Base-by-base conservation (phyloP, 1,284 basidiomycete genomes). In the Psilocybe mexicana region DNA sequence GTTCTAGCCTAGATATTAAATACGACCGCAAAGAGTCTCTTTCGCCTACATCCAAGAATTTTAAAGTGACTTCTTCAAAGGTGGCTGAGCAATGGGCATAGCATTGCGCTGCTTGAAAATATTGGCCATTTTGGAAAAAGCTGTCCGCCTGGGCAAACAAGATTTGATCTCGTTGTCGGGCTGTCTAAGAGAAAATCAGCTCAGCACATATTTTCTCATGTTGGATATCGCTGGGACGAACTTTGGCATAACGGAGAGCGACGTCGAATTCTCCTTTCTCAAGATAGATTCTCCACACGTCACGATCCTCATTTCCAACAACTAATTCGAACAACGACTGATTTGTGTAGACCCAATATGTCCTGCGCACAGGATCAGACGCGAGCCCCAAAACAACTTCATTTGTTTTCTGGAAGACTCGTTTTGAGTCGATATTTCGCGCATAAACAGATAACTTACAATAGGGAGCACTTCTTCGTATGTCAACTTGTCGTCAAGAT, bases 281-380 rank as follows among this genome's bases (percentile, higher is more conserved):
- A 3, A 98, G 80, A 72, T 93, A 94, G 49, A 96, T 89, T 61
- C 88, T 88, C 97, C 97, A 99, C 5, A 99, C 88, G 69, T 98
- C 92, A 2, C 96, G 85, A 66, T 92, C 92, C 76, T 99, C 97
- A 64, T 96, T 93, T 8, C 81, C 81, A 14, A 94, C 82, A 12
- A 91, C 85, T 18, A 99, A 77, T 69, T 99, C 97, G 67, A 94
- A 95, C 45, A 99, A 84, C 0, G 93, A 92, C 58, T 88, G 84
- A 64, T 94, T 87, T 0, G 96, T 96, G 71, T 92, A 97, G 1
- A 97, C 83, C 97, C 97, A 99, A 67, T 92, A 96, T 3, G 96
- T 98, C 69, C 86, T 87, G 6, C 92, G 86, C 3, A 93, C 85
- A 6, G 92, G 88, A 72, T 99, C 97, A 6, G 89, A 81, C 3